A percentile compares a stretch with the other conserved stretches of the same genome.
Conservation (phyloP, 1,284 basidiomycete genomes). For the Malassezia equina region DNA sequence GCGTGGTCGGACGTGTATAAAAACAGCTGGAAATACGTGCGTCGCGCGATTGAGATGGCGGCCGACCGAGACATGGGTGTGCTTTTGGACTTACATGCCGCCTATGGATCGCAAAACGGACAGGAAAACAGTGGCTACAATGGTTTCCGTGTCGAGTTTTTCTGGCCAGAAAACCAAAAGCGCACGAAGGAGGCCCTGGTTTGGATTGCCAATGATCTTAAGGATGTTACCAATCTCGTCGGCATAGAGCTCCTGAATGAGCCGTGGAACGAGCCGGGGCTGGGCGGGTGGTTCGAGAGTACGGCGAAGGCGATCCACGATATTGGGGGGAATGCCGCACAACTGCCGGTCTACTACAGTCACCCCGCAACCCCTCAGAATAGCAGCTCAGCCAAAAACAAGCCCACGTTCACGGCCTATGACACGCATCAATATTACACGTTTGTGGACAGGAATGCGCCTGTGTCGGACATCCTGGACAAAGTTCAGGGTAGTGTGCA, state of each 20-base stretch:
- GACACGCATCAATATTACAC: conserved; percentile 63
- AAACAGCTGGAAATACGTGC: conserved; percentile 56
- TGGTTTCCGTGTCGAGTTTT: conserved; percentile 57
- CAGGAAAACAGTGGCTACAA: conserved; percentile 65
- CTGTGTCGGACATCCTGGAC: conserved; percentile 30
- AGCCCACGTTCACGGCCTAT: conserved; percentile 62
- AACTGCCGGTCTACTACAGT: conserved; percentile 63
- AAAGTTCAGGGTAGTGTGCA: conserved; percentile 23
- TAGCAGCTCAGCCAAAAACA: conserved; percentile 55
- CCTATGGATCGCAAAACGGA: conserved; percentile 57
- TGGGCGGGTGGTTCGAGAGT: conserved; percentile 37
- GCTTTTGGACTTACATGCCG: conserved; percentile 64
- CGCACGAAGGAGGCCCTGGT: conserved; percentile 58
- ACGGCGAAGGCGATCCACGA: conserved; percentile 56
- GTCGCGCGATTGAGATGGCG: conserved; percentile 62
- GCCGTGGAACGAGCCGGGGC: conserved; percentile 49
- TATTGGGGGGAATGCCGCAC: conserved; percentile 51
- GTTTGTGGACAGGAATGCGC: conserved; percentile 49
- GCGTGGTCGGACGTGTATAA: conserved; percentile 57
- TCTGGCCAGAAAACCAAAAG: conserved; percentile 51
- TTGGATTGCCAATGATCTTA: conserved; percentile 56
- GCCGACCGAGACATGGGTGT: conserved; percentile 59
- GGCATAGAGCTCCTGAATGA: conserved; percentile 68
- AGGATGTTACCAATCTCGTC: conserved; percentile 61
- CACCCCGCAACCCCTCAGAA: conserved; percentile 61